These are phyloP conservation scores for Hygrocybe coccinea DNA, from an alignment of 768 basidiomycete genomes.

Conservation along the genomic window DNA sequence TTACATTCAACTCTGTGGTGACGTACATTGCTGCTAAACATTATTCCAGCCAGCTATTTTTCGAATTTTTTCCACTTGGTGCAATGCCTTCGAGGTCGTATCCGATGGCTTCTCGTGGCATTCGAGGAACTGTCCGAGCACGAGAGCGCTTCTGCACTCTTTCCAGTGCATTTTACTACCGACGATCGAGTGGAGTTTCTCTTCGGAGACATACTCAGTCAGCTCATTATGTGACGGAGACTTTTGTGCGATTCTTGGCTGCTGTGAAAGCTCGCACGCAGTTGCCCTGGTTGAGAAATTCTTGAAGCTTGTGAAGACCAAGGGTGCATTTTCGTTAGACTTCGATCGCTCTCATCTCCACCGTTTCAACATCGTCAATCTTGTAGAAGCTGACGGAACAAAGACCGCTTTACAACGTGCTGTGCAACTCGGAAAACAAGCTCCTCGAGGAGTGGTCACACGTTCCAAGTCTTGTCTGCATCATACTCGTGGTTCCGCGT, in stretches of 20 bases:
- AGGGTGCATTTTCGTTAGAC: neutral
- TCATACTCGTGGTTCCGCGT: constrained; percentile 34
- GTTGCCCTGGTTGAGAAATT: neutral
- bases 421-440: constrained; percentile 11
- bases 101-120: neutral
- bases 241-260: neutral
- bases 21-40: constrained; percentile 23
- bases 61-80: neutral
- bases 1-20: constrained; percentile 29
- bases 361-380: neutral
- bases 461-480: constrained; percentile 31
- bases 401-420: neutral
- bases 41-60: neutral
- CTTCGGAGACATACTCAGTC: neutral
- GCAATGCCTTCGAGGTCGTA: neutral
- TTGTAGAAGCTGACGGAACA: neutral
- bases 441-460: constrained; percentile 26
- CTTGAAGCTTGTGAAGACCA: neutral
- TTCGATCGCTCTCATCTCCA: neutral
- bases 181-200: neutral
- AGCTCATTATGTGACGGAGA: neutral
- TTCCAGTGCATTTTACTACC: neutral
- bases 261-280: neutral
- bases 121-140: neutral
- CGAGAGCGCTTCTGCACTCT: neutral